Base-by-base conservation (phyloP, 2,329 filamentous ascomycete genomes). In the Zalaria sp. region DNA sequence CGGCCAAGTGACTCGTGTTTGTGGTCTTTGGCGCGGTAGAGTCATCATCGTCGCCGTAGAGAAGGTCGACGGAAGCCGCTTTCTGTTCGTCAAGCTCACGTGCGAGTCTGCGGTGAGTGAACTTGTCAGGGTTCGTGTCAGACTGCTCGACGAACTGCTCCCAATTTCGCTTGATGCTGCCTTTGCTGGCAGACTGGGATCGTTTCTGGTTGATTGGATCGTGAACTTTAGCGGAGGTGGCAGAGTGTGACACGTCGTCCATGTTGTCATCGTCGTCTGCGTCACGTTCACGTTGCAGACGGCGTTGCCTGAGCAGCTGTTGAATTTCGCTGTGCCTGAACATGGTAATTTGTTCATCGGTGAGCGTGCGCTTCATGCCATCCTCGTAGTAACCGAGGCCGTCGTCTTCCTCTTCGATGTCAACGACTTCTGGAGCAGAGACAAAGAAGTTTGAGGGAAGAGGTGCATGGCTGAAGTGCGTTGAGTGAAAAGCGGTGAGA, bases 311-410 rank as follows among this genome's bases (percentile, higher is more conserved):
- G 26, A 83, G 66, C 34, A 93, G 65, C 8, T 75, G 63, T 54
- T 91, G 79, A 25, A 93, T 73, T 60, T 96, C 89, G 2, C 83
- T 89, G 56, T 93, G 85, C 46, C 88, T 74, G 58, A 95, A 95
- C 46, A 94, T 89, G 41, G 77, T 76, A 51, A 95, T 85, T 65
- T 95, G 84, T 51, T 87, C 83, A 54, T 95, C 84, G 6, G 88
- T 95, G 52, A 96, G 68, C 11, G 87, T 94, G 34, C 89, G 81
- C 57, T 91, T 91, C 46, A 79, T 76, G 3, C 89, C 88, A 55
- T 96, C 88, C 1, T 74, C 62, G 51, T 96, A 96, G 60, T 85
- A 89, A 11, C 87, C 89, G 10, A 95, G 67, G 1, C 65, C 76
- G 54, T 84, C 81, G 34, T 79, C 74, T 26, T 79, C 75, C 27